Percentiles rank a stretch among this genome's conserved stretches.
phyloP scores from a whole-genome alignment of 2,329 filamentous ascomycete genomes.

The Fusarium sp. region DNA sequence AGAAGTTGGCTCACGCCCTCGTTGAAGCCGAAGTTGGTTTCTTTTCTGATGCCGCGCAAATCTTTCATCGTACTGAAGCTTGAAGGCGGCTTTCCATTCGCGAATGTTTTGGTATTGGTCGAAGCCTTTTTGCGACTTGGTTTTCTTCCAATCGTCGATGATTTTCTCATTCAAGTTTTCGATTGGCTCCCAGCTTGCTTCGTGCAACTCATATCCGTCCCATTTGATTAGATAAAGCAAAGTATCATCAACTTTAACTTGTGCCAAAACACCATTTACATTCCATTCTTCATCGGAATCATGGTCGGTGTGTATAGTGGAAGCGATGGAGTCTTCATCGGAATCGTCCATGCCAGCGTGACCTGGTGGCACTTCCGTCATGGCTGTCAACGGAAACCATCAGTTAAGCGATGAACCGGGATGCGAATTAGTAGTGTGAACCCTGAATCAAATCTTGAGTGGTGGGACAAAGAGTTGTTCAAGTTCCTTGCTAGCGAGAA shows the following conservation, averaged over 20 bases:
- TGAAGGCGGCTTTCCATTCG: conserved; percentile 49
- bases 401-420: background rate
- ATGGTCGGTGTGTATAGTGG: conserved; percentile 46
- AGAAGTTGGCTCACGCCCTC: conserved; percentile 47
- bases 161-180: conserved; percentile 54
- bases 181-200: conserved; percentile 61
- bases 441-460: background rate
- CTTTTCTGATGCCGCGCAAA: conserved; percentile 53
- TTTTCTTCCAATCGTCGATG: conserved; percentile 54
- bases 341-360: conserved; percentile 25
- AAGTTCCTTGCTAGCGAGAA: background rate
- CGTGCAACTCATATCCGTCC: conserved; percentile 48
- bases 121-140: conserved; percentile 49
- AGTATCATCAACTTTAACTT: conserved; percentile 47
- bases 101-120: conserved; percentile 52
- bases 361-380: conserved; percentile 2
- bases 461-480: background rate
- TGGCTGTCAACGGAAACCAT: background rate
- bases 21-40: conserved; percentile 54
- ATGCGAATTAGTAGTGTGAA: background rate
- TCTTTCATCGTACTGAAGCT: conserved; percentile 43
- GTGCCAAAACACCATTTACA: conserved; percentile 62
- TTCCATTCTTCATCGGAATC: conserved; percentile 58
- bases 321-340: conserved; percentile 47
- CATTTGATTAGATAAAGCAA: conserved; percentile 51